These are phyloP conservation scores for Phoenix dactylifera DNA, from an alignment of 176 grass and related monocot species.

Conservation along the genomic window DNA sequence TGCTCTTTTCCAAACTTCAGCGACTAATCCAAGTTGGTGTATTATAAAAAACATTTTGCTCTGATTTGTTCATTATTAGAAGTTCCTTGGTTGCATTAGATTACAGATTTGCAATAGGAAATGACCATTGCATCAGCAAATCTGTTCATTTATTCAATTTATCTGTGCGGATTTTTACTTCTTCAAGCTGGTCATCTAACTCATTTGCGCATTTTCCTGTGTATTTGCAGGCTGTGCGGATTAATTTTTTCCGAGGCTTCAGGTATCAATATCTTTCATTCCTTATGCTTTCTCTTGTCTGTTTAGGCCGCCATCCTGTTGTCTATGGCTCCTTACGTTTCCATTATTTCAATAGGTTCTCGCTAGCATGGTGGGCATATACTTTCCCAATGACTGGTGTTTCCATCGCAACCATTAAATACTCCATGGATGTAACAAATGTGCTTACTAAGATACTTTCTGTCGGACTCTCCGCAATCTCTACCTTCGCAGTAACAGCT, in stretches of 20 bases:
- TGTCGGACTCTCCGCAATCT: constrained; percentile 61
- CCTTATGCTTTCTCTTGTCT: no score
- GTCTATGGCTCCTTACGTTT: no score
- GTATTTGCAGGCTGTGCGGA: constrained; percentile 54
- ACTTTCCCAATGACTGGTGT: constrained; percentile 89
- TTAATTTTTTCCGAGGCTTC: constrained; percentile 93
- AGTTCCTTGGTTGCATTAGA: no score
- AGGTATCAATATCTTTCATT: constrained; percentile 12
- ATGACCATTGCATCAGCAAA: no score
- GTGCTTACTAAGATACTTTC: constrained; percentile 41
- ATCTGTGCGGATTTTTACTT: no score
- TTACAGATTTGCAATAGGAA: no score
- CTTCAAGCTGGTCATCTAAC: no score
- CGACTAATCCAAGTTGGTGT: no score
- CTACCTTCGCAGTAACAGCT: constrained; percentile 61
- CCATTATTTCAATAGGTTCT: constrained; percentile 35
- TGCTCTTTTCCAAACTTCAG: neutral
- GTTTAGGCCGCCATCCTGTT: no score
- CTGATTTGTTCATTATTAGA: no score
- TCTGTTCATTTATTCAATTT: no score
- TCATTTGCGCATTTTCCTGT: neutral
- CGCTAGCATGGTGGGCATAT: constrained; percentile 97
- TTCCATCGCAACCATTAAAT: constrained; percentile 65
- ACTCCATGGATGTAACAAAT: constrained; percentile 62
- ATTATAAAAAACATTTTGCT: no score